These are phyloP conservation scores for Thraustotheca clavata DNA, from an alignment of 352 stramenopile species.

Conservation along the genomic window DNA sequence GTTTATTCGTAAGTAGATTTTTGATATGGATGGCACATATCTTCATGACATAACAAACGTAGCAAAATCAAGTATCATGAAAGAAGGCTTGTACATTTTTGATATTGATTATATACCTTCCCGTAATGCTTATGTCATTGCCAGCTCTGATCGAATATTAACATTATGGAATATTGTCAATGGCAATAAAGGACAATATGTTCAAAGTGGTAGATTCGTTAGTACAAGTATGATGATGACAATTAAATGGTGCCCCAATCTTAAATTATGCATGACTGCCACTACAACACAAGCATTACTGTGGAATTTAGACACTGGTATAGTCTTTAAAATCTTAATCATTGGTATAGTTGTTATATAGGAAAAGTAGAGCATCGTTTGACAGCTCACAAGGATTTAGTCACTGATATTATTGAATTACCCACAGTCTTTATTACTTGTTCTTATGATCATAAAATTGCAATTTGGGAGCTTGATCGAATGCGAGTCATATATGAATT, in stretches of 20 bases:
- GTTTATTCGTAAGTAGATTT: conserved; percentile 33
- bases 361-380: conserved; percentile 22
- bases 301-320: conserved; percentile 52
- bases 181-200: conserved; percentile 42
- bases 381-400: conserved; percentile 34
- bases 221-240: conserved; percentile 39
- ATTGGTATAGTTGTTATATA: neutral
- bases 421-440: conserved; percentile 51
- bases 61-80: conserved; percentile 30
- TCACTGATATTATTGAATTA: conserved; percentile 53
- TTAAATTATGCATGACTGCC: conserved; percentile 36
- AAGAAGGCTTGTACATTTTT: conserved; percentile 31
- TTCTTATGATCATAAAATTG: conserved; percentile 70
- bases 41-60: conserved; percentile 48
- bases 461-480: conserved; percentile 52
- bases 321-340: neutral
- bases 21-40: conserved; percentile 48
- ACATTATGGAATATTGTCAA: conserved; percentile 67
- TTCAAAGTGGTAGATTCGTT: conserved; percentile 51
- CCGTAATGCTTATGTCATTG: conserved; percentile 45
- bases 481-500: conserved; percentile 47
- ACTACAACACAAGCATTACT: conserved; percentile 41
- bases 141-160: conserved; percentile 43
- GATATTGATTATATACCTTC: conserved; percentile 48
- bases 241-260: conserved; percentile 46